These are phyloP conservation scores for Candida hispaniensis DNA, from an alignment of 805 yeast species.

Conservation along the genomic window DNA sequence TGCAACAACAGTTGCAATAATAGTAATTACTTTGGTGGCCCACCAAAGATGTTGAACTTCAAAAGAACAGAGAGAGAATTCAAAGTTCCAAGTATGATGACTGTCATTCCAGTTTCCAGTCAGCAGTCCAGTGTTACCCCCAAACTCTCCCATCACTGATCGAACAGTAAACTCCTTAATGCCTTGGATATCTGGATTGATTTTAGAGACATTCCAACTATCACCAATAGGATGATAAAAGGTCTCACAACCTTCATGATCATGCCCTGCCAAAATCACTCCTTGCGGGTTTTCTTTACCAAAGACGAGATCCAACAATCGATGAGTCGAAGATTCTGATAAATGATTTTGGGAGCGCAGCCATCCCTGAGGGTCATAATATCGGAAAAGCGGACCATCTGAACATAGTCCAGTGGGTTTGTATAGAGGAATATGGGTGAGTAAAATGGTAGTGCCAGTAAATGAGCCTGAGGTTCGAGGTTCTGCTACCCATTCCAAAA, in stretches of 20 bases:
- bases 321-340: slow-evolving; percentile 51
- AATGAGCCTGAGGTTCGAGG: slow-evolving; percentile 31
- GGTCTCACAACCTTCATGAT: slow-evolving; percentile 85
- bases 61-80: slow-evolving; percentile 68
- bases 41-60: slow-evolving; percentile 92
- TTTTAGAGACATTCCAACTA: slow-evolving; percentile 1
- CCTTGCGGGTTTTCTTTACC: slow-evolving; percentile 38
- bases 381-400: slow-evolving; percentile 71
- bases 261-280: slow-evolving; percentile 84
- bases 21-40: slow-evolving; percentile 54
- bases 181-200: neutral
- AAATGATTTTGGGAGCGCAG: slow-evolving; percentile 82
- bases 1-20: slow-evolving; percentile 33
- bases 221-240: slow-evolving; percentile 40
- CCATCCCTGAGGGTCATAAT: slow-evolving; percentile 48
- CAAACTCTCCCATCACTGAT: slow-evolving; percentile 93
- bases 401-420: slow-evolving; percentile 72
- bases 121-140: slow-evolving; percentile 78
- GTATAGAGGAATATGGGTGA: slow-evolving; percentile 85
- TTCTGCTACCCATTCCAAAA: slow-evolving; percentile 49
- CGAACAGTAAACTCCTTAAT: slow-evolving; percentile 75
- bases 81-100: slow-evolving; percentile 34
- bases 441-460: slow-evolving; percentile 66
- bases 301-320: slow-evolving; percentile 62
- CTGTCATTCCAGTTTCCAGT: slow-evolving; percentile 52